A percentile compares a stretch with the other conserved stretches of the same genome.
Conservation (phyloP, 345 rosid species). For the Arabis hirsuta region DNA sequence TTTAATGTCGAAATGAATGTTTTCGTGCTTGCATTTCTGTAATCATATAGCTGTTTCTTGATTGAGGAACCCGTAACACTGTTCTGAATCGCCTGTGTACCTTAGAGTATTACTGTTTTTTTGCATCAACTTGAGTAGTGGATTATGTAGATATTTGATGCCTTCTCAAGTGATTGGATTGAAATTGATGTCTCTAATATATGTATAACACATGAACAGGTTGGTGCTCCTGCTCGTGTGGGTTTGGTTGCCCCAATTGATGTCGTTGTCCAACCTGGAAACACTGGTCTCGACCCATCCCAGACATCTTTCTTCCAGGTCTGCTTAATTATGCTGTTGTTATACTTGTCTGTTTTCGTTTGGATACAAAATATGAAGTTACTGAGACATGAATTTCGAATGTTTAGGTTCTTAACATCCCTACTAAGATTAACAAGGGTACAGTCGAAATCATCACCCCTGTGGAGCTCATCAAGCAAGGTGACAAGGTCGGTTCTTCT, state of each 20-base stretch:
- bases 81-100: neutral
- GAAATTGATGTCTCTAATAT: neutral
- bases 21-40: neutral
- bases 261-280: conserved; percentile 96
- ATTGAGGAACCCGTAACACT: neutral
- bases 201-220: conserved; percentile 49
- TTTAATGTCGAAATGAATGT: neutral
- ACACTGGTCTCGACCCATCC: conserved; percentile 97
- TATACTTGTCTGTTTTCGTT: neutral
- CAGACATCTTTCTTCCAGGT: conserved; percentile 99
- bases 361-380: neutral
- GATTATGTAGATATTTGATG: neutral
- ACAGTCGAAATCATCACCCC: conserved; percentile 85
- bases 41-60: neutral
- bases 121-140: neutral
- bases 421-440: conserved; percentile 88
- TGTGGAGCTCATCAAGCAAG: conserved; percentile 78
- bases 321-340: neutral
- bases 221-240: conserved; percentile 99
- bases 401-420: conserved; percentile 70
- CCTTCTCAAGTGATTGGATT: neutral
- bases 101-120: neutral
- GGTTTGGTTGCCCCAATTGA: conserved; percentile 96
- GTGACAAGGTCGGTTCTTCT: conserved; percentile 83
- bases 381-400: neutral